phyloP scores from a whole-genome alignment of 441 rosid species.

The Adansonia gregorii region DNA sequence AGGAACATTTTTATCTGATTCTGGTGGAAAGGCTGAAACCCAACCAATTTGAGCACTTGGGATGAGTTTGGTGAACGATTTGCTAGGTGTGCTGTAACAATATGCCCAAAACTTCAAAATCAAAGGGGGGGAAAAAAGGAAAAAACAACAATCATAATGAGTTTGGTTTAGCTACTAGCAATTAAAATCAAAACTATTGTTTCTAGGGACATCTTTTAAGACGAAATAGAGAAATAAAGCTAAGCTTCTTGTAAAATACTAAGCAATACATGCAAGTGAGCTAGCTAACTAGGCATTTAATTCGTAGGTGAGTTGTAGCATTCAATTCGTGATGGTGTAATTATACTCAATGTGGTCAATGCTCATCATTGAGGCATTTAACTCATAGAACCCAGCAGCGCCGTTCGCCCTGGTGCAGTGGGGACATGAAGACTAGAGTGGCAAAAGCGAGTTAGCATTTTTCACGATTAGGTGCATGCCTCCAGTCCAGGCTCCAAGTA shows the following conservation, averaged over 20 bases:
- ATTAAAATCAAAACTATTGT: too few relatives aligned
- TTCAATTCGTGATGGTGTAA: not conserved
- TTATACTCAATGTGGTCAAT: not conserved
- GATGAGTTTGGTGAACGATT: too few relatives aligned
- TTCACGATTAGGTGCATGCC: not conserved
- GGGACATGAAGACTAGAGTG: constrained; percentile 6
- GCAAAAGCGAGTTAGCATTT: not conserved
- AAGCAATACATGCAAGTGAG: too few relatives aligned
- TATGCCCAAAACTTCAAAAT: not conserved
- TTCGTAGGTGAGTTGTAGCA: not conserved
- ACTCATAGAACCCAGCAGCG: too few relatives aligned
- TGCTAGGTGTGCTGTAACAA: not conserved
- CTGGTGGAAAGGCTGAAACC: not conserved
- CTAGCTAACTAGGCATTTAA: too few relatives aligned
- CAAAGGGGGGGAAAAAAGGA: too few relatives aligned
- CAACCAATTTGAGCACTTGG: too few relatives aligned
- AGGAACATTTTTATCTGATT: not conserved
- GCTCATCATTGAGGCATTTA: not conserved
- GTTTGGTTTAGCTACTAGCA: not conserved
- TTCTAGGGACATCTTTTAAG: too few relatives aligned
- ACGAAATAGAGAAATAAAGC: too few relatives aligned
- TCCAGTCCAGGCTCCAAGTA: not conserved
- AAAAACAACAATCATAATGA: too few relatives aligned
- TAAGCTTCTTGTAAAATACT: too few relatives aligned
- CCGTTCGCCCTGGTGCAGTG: not conserved